Evolutionary conservation across 2,329 filamentous ascomycete genomes (phyloP).

Genomic region (Cladosporium sp.): DNA sequence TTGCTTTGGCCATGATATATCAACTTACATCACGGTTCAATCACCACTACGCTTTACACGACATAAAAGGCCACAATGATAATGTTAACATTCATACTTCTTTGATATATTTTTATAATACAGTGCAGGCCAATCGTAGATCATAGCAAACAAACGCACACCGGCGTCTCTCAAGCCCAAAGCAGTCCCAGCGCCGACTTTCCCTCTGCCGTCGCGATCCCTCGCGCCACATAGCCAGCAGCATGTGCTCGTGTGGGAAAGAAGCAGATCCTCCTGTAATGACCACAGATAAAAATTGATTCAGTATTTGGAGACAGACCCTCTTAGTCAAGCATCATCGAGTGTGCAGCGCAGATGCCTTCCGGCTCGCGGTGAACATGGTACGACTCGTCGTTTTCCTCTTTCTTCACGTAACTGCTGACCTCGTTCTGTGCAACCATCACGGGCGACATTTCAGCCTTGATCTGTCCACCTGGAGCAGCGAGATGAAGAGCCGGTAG

Average conservation of each 20-base stretch:
- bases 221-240: slow-evolving; percentile 1
- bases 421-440: slow-evolving; percentile 33
- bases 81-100: slow-evolving; percentile 20
- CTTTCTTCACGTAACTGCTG: slow-evolving; percentile 25
- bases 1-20: neutral
- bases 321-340: slow-evolving; percentile 38
- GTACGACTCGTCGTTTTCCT: slow-evolving; percentile 12
- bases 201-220: neutral
- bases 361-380: slow-evolving; percentile 19
- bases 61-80: neutral
- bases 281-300: neutral
- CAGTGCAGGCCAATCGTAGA: slow-evolving; percentile 21
- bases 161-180: slow-evolving; percentile 13
- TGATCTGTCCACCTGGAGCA: slow-evolving; percentile 36
- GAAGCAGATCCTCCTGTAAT: neutral
- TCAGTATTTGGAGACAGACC: neutral
- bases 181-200: slow-evolving; percentile 1
- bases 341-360: slow-evolving; percentile 34
- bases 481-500: slow-evolving; percentile 38
- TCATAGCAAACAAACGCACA: slow-evolving; percentile 18
- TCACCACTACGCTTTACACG: neutral
- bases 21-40: neutral
- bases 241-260: neutral
- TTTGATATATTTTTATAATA: slow-evolving; percentile 24
- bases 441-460: slow-evolving; percentile 35